Conservation (phyloP, 495 filamentous ascomycete genomes). For the Aspergillus coremiiformis region DNA sequence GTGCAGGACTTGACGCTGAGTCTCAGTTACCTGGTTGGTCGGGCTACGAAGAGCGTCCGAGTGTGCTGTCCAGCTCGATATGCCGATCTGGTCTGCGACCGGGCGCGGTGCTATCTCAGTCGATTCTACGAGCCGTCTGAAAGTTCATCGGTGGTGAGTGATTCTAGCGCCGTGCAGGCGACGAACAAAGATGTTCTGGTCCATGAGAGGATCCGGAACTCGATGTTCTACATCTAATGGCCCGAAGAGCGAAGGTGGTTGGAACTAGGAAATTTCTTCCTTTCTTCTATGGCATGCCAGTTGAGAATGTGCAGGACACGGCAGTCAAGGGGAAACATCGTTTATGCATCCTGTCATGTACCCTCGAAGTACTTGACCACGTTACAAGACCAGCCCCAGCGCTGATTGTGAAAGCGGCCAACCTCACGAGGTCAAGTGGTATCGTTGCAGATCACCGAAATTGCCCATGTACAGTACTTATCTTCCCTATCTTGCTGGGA, state of each 20-base stretch:
- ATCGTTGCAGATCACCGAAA: background rate
- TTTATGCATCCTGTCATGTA: too few species aligned
- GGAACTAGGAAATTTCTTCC: too few species aligned
- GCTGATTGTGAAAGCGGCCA: too few species aligned
- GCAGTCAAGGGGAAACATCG: too few species aligned
- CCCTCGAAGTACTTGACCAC: background rate
- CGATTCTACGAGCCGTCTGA: constrained; percentile 1
- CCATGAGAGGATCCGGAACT: background rate
- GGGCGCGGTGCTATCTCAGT: constrained; percentile 53
- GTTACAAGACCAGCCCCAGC: too few species aligned
- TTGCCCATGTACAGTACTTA: background rate
- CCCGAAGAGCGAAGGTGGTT: background rate
- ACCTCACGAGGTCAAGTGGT: too few species aligned
- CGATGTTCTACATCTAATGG: background rate
- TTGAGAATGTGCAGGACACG: too few species aligned
- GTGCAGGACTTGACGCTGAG: constrained; percentile 63
- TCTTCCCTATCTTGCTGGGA: background rate
- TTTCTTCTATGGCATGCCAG: too few species aligned
- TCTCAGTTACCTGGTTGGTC: constrained; percentile 70
- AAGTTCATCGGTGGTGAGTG: constrained; percentile 28
- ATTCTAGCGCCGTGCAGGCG: background rate
- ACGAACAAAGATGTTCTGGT: background rate
- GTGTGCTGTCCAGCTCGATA: constrained; percentile 80
- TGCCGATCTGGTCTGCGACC: constrained; percentile 67
- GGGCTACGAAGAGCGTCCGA: constrained; percentile 73